Conservation (phyloP, 2,329 filamentous ascomycete species). For the Fonsecaea multimorphosa region DNA sequence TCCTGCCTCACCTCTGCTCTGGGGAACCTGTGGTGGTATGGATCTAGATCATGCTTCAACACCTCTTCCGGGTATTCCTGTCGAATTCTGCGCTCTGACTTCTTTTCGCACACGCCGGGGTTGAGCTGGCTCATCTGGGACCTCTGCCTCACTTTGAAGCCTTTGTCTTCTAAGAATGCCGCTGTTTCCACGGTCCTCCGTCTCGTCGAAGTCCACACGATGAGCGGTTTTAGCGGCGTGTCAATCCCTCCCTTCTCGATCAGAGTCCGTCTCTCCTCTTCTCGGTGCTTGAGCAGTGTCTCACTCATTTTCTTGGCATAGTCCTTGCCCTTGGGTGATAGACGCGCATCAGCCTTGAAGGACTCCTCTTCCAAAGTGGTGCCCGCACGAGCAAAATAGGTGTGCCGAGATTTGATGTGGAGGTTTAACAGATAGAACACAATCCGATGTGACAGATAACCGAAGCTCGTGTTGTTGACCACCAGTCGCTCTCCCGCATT, state of each 20-base stretch:
- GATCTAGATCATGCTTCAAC: constrained; percentile 88
- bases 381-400: constrained; percentile 63
- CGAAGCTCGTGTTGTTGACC: constrained; percentile 96
- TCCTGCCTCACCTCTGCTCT: constrained; percentile 74
- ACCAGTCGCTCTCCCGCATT: constrained; percentile 92
- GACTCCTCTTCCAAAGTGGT: constrained; percentile 86
- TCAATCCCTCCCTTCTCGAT: constrained; percentile 71
- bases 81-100: constrained; percentile 82
- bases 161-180: constrained; percentile 75
- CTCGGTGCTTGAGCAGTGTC: constrained; percentile 78
- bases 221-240: constrained; percentile 76
- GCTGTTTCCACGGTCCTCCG: constrained; percentile 89
- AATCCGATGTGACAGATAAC: constrained; percentile 94
- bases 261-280: constrained; percentile 75
- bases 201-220: constrained; percentile 93
- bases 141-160: constrained; percentile 86
- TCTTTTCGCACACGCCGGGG: constrained; percentile 92
- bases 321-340: constrained; percentile 78
- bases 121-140: constrained; percentile 98
- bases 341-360: constrained; percentile 86
- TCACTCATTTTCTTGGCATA: constrained; percentile 89
- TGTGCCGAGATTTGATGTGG: constrained; percentile 78
- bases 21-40: constrained; percentile 96
- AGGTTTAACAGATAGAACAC: constrained; percentile 98
- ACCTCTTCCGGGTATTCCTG: constrained; percentile 88